phyloP scores from a whole-genome alignment of 257 asterid species.

The Ligustrum vulgare region DNA sequence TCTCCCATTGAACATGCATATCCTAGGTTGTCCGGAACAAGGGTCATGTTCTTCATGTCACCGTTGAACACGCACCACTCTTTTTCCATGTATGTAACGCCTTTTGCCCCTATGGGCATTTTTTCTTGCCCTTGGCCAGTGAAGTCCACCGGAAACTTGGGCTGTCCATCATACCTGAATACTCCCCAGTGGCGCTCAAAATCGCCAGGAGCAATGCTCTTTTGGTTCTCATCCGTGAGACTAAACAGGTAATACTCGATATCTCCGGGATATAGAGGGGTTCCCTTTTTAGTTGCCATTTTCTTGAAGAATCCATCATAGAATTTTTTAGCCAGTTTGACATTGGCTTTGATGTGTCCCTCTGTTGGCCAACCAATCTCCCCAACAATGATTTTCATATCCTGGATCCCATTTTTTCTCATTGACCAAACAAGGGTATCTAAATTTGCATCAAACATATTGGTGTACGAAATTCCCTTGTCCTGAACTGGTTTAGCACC shows the following conservation, averaged over 20 bases:
- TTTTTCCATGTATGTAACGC: constrained; percentile 41
- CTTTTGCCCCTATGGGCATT: constrained; percentile 47
- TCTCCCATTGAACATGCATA: constrained; percentile 42
- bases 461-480: constrained; percentile 38
- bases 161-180: constrained; percentile 59
- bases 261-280: constrained; percentile 47
- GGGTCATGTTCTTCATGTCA: neutral
- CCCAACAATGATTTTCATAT: constrained; percentile 47
- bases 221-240: constrained; percentile 59
- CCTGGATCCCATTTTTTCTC: constrained; percentile 34
- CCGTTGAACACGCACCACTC: constrained; percentile 57
- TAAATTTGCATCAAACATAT: constrained; percentile 62
- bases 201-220: constrained; percentile 43
- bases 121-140: constrained; percentile 35
- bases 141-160: constrained; percentile 60
- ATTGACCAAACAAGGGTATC: constrained; percentile 56
- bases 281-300: constrained; percentile 49
- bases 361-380: constrained; percentile 91
- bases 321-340: constrained; percentile 43
- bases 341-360: constrained; percentile 42
- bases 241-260: constrained; percentile 62
- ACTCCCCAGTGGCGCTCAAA: constrained; percentile 82
- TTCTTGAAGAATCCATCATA: constrained; percentile 55
- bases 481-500: constrained; percentile 46
- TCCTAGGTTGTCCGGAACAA: constrained; percentile 20